Evolutionary conservation across 2,329 filamentous ascomycete genomes (phyloP), one percentile per base, ranked within the genome.

Genomic region (Calonectria naviculata): DNA sequence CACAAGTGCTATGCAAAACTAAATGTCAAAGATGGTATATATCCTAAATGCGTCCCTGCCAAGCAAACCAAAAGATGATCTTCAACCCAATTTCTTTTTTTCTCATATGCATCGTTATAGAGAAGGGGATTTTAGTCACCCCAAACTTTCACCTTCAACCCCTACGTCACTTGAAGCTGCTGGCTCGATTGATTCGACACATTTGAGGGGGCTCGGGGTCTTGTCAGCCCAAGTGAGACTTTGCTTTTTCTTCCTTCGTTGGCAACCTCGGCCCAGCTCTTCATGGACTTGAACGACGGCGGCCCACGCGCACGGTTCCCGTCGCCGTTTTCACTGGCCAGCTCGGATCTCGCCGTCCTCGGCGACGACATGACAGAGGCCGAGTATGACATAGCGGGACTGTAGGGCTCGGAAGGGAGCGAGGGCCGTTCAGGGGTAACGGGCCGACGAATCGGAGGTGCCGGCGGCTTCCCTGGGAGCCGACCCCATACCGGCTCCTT

Each of bases 201-300:
- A n/a, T 69, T 78, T 9, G 71, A 74, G 28, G 67, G 56, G 17
- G 76, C 72, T 12, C 72, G 71, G n/a, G 76, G 74, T 66, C 75
- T 69, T 47, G 61, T 49, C 70, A 70, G 60, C 10, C 70, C 70
- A 24, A 46, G 56, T 9, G 73, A 17, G 0, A 58, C 67, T 42
- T 29, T 72, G 31, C 15, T 70, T 36, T 26, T 73, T 65, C 76
- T 76, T 3, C 78, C 77, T n/a, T 76, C 71, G 17, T 76, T 78
- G 15, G 81, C 83, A 5, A 85, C 82, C 70, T 85, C 84, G 12
- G 84, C 84, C 84, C 84, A 85, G 65, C 83, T 85, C 77, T 80
- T 81, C 47, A 78, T 74, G 13, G 81, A 75, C 26, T 81, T 82
- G 34, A 85, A 68, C 5, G 82, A 76, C 13, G 83, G 83, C 7